phyloP scores from a whole-genome alignment of 305 asterid genomes.

The Fraxinus nigra region DNA sequence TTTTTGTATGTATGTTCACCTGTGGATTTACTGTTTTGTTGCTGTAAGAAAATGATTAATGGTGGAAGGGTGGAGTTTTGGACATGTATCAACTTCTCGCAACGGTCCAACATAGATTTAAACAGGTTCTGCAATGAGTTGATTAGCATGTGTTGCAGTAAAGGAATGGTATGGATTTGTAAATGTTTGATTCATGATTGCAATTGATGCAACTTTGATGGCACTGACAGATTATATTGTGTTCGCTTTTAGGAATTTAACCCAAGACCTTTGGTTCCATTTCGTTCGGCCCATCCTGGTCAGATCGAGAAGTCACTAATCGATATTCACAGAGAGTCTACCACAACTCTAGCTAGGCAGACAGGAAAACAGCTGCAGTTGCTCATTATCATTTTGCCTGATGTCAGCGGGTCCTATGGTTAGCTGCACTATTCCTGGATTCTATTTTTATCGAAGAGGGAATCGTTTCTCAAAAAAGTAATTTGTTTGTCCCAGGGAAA shows the following conservation, averaged over 20 bases:
- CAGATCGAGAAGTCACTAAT: slow-evolving; percentile 44
- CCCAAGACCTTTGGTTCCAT: slow-evolving; percentile 36
- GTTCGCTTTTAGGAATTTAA: slow-evolving; percentile 42
- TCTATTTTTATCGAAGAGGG: not conserved
- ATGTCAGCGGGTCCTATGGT: slow-evolving; percentile 63
- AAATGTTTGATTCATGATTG: not conserved
- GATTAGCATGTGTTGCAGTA: slow-evolving; percentile 58
- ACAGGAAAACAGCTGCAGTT: slow-evolving; percentile 42
- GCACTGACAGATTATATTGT: not conserved
- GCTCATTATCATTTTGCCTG: slow-evolving; percentile 71
- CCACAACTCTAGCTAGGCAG: slow-evolving; percentile 1
- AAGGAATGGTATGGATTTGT: slow-evolving; percentile 66
- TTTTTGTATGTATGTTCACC: not conserved
- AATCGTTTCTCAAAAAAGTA: not conserved
- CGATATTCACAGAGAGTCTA: slow-evolving; percentile 29
- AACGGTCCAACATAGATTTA: slow-evolving; percentile 7
- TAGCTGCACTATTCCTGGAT: slow-evolving; percentile 3
- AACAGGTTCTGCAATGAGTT: slow-evolving; percentile 38
- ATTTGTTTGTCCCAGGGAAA: slow-evolving; percentile 39
- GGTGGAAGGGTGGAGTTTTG: slow-evolving; percentile 60
- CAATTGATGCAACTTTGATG: not conserved
- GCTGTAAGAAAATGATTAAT: slow-evolving; percentile 62
- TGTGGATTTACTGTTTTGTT: not conserved
- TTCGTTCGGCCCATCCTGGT: slow-evolving; percentile 20
- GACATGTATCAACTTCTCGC: slow-evolving; percentile 62